Percentiles rank a stretch among this genome's conserved stretches.
These are phyloP conservation scores for Schwanniomyces occidentalis DNA, from an alignment of 805 yeast genomes.

Conservation along the genomic window DNA sequence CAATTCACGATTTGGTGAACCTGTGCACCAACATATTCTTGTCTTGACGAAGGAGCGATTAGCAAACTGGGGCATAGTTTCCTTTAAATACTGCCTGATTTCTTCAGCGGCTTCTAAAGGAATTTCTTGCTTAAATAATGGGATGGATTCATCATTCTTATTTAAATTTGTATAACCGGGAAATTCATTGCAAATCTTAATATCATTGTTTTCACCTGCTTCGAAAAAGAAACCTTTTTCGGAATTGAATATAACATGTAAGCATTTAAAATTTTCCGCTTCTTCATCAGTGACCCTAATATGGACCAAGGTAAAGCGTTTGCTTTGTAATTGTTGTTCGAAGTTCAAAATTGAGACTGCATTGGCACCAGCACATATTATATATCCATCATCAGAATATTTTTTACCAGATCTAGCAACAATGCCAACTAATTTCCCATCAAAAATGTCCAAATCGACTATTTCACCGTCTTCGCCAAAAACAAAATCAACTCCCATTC, in stretches of 20 bases:
- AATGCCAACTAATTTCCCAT: slow-evolving; percentile 17
- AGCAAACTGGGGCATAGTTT: slow-evolving; percentile 31
- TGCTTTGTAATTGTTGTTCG: slow-evolving; percentile 35
- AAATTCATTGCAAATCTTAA: slow-evolving; percentile 41
- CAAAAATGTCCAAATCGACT: slow-evolving; percentile 6
- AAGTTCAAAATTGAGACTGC: slow-evolving; percentile 34
- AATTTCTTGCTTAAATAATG: slow-evolving; percentile 25
- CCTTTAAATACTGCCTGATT: slow-evolving; percentile 31
- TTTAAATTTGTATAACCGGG: slow-evolving; percentile 34
- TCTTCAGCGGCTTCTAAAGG: slow-evolving; percentile 29
- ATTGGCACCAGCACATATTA: slow-evolving; percentile 43
- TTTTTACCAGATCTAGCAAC: slow-evolving; percentile 23
- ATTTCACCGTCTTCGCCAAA: slow-evolving; percentile 22
- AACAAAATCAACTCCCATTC: slow-evolving; percentile 33
- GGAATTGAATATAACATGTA: slow-evolving; percentile 37
- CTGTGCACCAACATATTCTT: slow-evolving; percentile 39
- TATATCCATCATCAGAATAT: slow-evolving; percentile 22
- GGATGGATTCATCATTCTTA: slow-evolving; percentile 19
- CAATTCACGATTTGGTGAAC: slow-evolving; percentile 32
- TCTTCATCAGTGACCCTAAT: slow-evolving; percentile 34
- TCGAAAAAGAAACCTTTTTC: slow-evolving; percentile 45
- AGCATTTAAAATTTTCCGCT: slow-evolving; percentile 23
- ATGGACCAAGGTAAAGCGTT: slow-evolving; percentile 45
- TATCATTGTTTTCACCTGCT: slow-evolving; percentile 33
- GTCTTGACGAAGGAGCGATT: slow-evolving; percentile 25